phyloP scores from a whole-genome alignment of 1,284 basidiomycete genomes.

The Melampsora larici-populina region DNA sequence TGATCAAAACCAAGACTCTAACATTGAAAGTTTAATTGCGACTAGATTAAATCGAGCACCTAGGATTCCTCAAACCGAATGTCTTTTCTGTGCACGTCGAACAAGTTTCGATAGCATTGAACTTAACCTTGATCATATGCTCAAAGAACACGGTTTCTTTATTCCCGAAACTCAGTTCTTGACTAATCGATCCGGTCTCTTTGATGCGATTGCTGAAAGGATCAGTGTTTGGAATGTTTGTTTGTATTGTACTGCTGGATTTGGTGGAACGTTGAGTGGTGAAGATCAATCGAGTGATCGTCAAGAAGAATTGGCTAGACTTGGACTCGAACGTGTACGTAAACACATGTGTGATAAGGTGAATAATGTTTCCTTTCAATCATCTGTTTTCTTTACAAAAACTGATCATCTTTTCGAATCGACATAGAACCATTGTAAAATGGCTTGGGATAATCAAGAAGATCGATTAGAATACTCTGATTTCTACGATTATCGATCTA shows the following conservation, averaged over 20 bases:
- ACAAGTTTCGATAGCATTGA: constrained; percentile 61
- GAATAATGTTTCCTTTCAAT: not conserved
- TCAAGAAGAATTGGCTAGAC: constrained; percentile 47
- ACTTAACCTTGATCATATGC: constrained; percentile 82
- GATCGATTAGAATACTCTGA: constrained; percentile 86
- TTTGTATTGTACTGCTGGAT: constrained; percentile 66
- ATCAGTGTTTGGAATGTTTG: constrained; percentile 89
- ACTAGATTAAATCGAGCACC: constrained; percentile 62
- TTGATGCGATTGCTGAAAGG: constrained; percentile 87
- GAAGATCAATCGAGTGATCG: constrained; percentile 44
- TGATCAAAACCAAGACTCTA: constrained; percentile 49
- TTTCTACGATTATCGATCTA: constrained; percentile 84
- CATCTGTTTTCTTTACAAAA: not conserved
- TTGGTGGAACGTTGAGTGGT: constrained; percentile 57
- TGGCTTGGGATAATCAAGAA: constrained; percentile 77
- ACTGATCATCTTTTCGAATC: not conserved
- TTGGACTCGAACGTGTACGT: constrained; percentile 70
- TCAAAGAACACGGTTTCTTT: constrained; percentile 83
- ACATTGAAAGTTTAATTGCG: constrained; percentile 68
- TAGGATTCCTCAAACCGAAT: constrained; percentile 54
- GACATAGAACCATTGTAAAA: constrained; percentile 72
- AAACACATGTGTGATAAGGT: constrained; percentile 91
- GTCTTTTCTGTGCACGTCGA: constrained; percentile 75
- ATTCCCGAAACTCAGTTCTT: constrained; percentile 91
- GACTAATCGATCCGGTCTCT: constrained; percentile 73